Evolutionary conservation across 2,329 filamentous ascomycete genomes (phyloP), one percentile per base, ranked within the genome.

Genomic region (Colletotrichum horii): DNA sequence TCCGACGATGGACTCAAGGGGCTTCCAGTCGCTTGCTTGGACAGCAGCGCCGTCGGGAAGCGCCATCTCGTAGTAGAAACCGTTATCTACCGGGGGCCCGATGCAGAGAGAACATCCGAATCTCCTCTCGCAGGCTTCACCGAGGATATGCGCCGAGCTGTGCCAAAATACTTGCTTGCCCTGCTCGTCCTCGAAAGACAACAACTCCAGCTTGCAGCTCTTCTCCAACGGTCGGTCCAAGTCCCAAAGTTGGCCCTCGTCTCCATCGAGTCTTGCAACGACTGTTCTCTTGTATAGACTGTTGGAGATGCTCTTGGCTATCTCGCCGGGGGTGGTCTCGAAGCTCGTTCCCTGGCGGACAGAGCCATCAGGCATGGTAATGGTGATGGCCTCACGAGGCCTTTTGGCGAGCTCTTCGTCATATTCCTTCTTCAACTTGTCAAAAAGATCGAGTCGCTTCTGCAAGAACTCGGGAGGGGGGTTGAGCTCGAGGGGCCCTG

Each of bases 141-240:
- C 97, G n/a, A 99, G 91, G 78, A 98, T 93, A 84, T 99, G 97
- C 26, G 74, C 74, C n/a, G 97, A 97, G 81, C 94, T 96, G 86
- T 98, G 97, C 96, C 96, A 99, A 88, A 98, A 99, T 72, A 98
- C 96, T 84, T 95, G 95, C 87, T 97, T 96, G 81, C 95, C 96
- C 86, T 94, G 82, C 65, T 89, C 87, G 78, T 90, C n/a, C 66
- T 95, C 93, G 80, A 98, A 99, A 78, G 94, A 93, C 78, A 98
- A 89, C 70, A 98, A 89, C 81, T 96, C 94, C 32, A 99, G 90
- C 80, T 92, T 94, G 88, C 95, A 97, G 87, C 93, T 95, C 85
- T 92, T 93, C 89, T 98, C 97, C 43, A 99, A 87, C 7, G 96
- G 96, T 70, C 97, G 90, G 82, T 96, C 95, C 78, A 99, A 87